Evolutionary conservation across 805 yeast species (phyloP), one percentile per base, ranked within the genome.

Genomic region (Lachancea fermentati): DNA sequence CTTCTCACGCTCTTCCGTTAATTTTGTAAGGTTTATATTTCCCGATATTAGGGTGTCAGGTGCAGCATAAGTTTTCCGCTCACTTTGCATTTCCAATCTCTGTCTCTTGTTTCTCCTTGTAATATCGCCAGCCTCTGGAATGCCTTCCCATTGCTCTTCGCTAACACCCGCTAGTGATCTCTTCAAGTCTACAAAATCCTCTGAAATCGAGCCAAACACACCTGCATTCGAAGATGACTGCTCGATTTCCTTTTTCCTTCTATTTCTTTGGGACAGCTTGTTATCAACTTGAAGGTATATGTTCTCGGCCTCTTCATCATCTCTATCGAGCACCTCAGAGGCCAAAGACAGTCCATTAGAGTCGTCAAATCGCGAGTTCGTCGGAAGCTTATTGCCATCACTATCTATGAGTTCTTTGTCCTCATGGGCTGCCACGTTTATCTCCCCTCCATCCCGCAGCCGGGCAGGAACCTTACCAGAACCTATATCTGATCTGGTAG

Each of bases 71-170:
- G 75, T 76, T 44, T 96, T 66, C 47, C 80, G 79, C 43, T 76
- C 75, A 49, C 68, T 71, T 52, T 80, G 82, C 34, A 75, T 73
- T 39, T 78, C 69, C 32, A 78, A 59, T 39, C 96, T 66, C 36
- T 73, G 66, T 41, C 97, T 65, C 50, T 88, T 86, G 60, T 87
- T 87, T 42, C 77, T 69, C 52, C 79, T 73, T 0, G 98, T 93
- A 52, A 85, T 67, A 60, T 91, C 97, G 1, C 87, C 84, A 1
- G 86, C 93, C 47, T 87, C 96, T 0, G 97, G 97, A 3, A 91
- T 55, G 45, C 68, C 72, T 4, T 73, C 70, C 98, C 98, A 91
- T 52, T 89, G 81, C 3, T 76, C 83, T 15, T 68, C 74, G 3
- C 84, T 68, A 0, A 91, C 75, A 0, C 60, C 50, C 0, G 79